Evolutionary conservation across 345 rosid genomes (phyloP).

Genomic region (Eucalyptus curtisii): DNA sequence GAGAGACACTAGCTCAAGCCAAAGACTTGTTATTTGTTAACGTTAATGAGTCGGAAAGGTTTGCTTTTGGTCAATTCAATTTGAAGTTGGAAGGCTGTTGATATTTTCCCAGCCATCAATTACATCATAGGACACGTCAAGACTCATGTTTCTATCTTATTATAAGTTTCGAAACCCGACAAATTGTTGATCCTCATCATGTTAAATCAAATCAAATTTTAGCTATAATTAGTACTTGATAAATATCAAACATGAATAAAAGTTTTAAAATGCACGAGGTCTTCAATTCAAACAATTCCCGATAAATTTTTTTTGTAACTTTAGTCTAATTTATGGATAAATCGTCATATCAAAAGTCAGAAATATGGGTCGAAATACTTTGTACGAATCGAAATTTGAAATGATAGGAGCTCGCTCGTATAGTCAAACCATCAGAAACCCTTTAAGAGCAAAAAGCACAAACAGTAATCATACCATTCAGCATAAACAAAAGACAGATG

Average conservation of each 20-base stretch:
- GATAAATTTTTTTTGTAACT: rapidly evolving
- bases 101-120: neutral
- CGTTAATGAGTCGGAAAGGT: neutral
- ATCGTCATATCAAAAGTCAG: neutral
- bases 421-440: neutral
- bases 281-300: neutral
- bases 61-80: neutral
- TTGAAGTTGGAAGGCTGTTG: neutral
- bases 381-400: neutral
- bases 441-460: neutral
- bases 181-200: neutral
- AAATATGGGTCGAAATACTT: neutral
- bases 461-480: neutral
- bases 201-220: neutral
- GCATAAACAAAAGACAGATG: neutral
- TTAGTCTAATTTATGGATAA: neutral
- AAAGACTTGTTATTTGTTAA: neutral
- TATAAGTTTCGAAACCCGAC: neutral
- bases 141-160: neutral
- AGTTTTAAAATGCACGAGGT: neutral
- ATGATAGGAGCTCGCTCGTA: neutral
- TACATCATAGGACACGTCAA: neutral
- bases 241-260: neutral
- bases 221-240: neutral
- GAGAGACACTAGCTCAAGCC: neutral